Base-by-base conservation (phyloP, 768 basidiomycete species). In the Hygrophorus russula region DNA sequence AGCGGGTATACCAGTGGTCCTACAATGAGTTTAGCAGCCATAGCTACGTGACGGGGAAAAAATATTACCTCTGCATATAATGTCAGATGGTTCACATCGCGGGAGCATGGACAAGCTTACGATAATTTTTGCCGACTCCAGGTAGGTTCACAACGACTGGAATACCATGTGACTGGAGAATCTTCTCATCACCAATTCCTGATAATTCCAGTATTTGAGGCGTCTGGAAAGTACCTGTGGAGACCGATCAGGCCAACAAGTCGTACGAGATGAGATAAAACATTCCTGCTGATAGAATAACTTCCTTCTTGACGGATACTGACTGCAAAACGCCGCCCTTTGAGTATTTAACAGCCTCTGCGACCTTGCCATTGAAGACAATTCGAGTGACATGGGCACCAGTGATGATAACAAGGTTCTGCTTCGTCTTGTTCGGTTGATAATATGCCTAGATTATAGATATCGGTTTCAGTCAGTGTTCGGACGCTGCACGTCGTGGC, bases 321-420 rank as follows among this genome's bases (percentile, higher is more conserved):
- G 20, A 9, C 37, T 48, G 10, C 41, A 73, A 71, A 60, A 74
- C 72, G 52, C 76, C 73, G 12, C 62, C 70, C n/a, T 60, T 56
- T 1, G 66, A 69, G 49, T 62, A 78, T 41, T 68, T 65, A 1
- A 78, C 70, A 2, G 46, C 52, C 35, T 66, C 67, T 1, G 74
- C 74, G 14, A 24, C 27, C 8, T 14, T 35, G 19, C 28, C 34
- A 12, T 27, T 14, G 28, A n/a, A 34, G 12, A 15, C 1, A 9
- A 5, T 15, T 39, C n/a, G 19, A 14, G 19, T 28, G 10, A 31
- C 35, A 27, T 15, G 29, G 7, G 31, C 19, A 28, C 32, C n/a
- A 5, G 10, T 10, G 6, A 13, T 10, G 5, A 41, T 5, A 10
- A 41, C 32, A 14, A 36, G 20, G 9, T 5, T n/a, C 24, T 33